These are phyloP conservation scores for Ophiocordyceps robertsii DNA, from an alignment of 2,329 filamentous ascomycete genomes.

Conservation along the genomic window DNA sequence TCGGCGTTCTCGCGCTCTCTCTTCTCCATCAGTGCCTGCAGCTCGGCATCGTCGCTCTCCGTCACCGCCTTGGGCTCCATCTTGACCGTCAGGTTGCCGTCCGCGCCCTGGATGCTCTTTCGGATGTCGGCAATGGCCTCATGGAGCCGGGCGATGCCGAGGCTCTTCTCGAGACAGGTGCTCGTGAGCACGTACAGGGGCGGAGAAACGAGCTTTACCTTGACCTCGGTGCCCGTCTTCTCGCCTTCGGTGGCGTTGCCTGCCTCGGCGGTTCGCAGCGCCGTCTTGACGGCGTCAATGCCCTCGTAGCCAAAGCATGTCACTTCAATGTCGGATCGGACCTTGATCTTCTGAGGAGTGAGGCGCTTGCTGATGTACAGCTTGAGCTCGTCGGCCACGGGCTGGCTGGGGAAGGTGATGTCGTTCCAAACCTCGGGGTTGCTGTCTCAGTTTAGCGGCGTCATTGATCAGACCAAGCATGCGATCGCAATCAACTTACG, in stretches of 20 bases:
- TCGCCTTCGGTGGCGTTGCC: conserved; percentile 57
- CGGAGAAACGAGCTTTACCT: conserved; percentile 96
- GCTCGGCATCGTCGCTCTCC: conserved; percentile 92
- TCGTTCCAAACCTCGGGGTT: conserved; percentile 96
- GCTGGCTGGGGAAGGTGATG: conserved; percentile 73
- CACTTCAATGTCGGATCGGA: conserved; percentile 93
- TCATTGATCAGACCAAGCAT: not conserved
- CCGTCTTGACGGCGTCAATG: conserved; percentile 94
- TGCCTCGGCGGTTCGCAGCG: conserved; percentile 80
- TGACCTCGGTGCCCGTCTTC: conserved; percentile 70
- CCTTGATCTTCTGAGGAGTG: conserved; percentile 96
- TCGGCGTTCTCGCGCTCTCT: conserved; percentile 94
- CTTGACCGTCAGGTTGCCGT: conserved; percentile 76
- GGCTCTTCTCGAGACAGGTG: conserved; percentile 85
- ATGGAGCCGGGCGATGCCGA: conserved; percentile 74
- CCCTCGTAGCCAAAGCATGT: conserved; percentile 94
- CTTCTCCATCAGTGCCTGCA: conserved; percentile 99
- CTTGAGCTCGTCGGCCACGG: conserved; percentile 79
- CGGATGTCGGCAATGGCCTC: conserved; percentile 82
- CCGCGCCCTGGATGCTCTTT: conserved; percentile 61
- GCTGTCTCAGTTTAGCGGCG: conserved; percentile 27
- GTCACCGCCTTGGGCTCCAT: conserved; percentile 99
- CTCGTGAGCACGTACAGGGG: conserved; percentile 93
- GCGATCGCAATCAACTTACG: conserved; percentile 40
- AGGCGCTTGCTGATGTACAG: conserved; percentile 94